Percentiles rank a stretch among this genome's conserved stretches.
These are phyloP conservation scores for Lipomyces lipofer DNA, from an alignment of 805 yeast species.

Conservation along the genomic window DNA sequence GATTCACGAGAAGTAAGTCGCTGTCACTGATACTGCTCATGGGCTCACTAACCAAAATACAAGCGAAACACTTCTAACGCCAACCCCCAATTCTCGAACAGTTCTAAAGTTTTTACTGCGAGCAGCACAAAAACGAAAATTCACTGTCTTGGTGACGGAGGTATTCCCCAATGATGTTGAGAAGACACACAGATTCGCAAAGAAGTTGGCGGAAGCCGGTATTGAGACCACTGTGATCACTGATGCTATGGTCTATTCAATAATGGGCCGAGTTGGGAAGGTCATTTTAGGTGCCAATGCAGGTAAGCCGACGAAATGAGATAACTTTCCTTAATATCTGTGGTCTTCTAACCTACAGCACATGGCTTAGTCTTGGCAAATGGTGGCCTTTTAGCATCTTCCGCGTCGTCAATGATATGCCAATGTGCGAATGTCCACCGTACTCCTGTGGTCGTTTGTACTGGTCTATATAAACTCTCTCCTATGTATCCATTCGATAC, in stretches of 20 bases:
- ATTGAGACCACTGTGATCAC: slow-evolving; percentile 90
- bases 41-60: neutral
- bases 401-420: slow-evolving; percentile 91
- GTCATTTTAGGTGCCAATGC: slow-evolving; percentile 90
- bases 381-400: slow-evolving; percentile 87
- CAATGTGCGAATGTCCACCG: slow-evolving; percentile 93
- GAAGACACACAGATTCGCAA: slow-evolving; percentile 76
- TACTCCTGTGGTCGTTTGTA: slow-evolving; percentile 95
- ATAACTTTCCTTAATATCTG: neutral
- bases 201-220: slow-evolving; percentile 75
- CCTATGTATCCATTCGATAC: slow-evolving; percentile 90
- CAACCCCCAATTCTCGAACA: slow-evolving; percentile 92
- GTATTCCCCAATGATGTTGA: slow-evolving; percentile 85
- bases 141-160: slow-evolving; percentile 90
- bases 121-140: slow-evolving; percentile 85
- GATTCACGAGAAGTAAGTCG: slow-evolving; percentile 77
- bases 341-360: neutral
- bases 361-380: slow-evolving; percentile 65
- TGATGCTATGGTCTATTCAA: slow-evolving; percentile 88
- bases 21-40: neutral
- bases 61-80: slow-evolving; percentile 59
- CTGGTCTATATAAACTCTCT: slow-evolving; percentile 89
- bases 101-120: slow-evolving; percentile 82
- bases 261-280: slow-evolving; percentile 96
- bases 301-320: slow-evolving; percentile 38